Evolutionary conservation across 164 flowering plant genomes (phyloP), one percentile per base, ranked within the genome.

Genomic region (Nelumbo lutea): DNA sequence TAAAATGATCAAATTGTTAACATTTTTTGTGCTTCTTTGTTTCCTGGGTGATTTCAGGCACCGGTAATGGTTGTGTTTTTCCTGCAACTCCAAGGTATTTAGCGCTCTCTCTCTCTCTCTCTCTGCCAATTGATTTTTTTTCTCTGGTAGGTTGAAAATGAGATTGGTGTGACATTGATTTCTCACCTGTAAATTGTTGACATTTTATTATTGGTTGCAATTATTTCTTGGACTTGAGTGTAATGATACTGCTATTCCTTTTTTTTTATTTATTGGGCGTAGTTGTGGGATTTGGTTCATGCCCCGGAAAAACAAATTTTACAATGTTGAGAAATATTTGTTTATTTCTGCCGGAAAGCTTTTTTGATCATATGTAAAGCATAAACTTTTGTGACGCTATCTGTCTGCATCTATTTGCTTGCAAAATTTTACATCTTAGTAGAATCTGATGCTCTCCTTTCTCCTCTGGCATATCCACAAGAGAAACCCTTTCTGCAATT

Each of bases 31-130:
- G 27, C 4, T 53, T 39, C 40, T 39, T 40, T 69, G 27, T 65
- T 70, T 53, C 61, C 60, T 57, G 10, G 39, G 62, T 59, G 56
- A 38, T 67, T 70, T 46, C 82, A 83, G 86, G 71, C 57, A 68
- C 61, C 14, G 55, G 76, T 65, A 51, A 81, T 57, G 59, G 70
- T 5, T 86, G 90, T 73, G 59, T 55, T 14, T 84, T 63, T 72
- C 85, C 82, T 15, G 61, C 90, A 60, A 67, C 65, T 70, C 47
- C 84, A 62, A 74, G 87, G 90, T 86, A 68, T 57, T 72, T 14
- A 60, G 45, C 8, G 13, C 13, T 11, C 42, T 45, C 59, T 42
- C 2, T 9, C 15, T 11, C 2, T 39, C 38, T 39, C 42, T 50
- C 39, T 7, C 46, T 46, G 2, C n/a, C 13, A 27, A 27, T 13